These are phyloP conservation scores for Phylloporus arenicola DNA, from an alignment of 768 basidiomycete genomes.

Conservation along the genomic window DNA sequence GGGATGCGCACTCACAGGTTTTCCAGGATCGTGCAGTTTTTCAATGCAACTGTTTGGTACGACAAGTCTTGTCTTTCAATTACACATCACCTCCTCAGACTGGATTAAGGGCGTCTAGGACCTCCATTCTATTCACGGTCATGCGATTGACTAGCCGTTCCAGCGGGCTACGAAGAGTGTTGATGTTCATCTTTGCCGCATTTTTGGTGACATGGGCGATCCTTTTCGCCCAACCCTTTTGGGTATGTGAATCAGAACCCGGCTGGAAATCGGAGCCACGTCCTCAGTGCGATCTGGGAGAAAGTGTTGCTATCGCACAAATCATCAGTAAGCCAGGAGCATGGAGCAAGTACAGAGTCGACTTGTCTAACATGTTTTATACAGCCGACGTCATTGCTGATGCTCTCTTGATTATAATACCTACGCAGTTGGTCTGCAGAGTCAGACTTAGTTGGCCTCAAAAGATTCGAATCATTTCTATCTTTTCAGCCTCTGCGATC, in stretches of 20 bases:
- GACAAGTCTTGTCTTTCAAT: neutral
- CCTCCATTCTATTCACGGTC: slow-evolving; percentile 5
- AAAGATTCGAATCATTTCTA: slow-evolving; percentile 3
- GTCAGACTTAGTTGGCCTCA: neutral
- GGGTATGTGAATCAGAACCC: slow-evolving; percentile 3
- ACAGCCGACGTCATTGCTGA: slow-evolving; percentile 6
- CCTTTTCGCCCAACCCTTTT: slow-evolving; percentile 3
- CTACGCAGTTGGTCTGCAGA: neutral
- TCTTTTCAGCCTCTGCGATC: slow-evolving; percentile 6
- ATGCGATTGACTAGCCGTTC: neutral
- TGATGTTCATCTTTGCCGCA: neutral
- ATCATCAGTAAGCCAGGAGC: neutral
- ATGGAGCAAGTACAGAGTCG: neutral
- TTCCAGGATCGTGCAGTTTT: neutral
- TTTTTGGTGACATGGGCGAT: slow-evolving; percentile 2
- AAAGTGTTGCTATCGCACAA: neutral
- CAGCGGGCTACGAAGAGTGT: neutral
- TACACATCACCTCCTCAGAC: neutral
- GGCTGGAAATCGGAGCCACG: slow-evolving; percentile 2
- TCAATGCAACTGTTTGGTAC: neutral
- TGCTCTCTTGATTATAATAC: neutral
- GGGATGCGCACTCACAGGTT: neutral
- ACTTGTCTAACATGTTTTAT: neutral
- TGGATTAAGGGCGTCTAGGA: neutral
- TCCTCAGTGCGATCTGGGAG: neutral